Conservation (phyloP, 2,329 filamentous ascomycete genomes). For the Coniella vitis region DNA sequence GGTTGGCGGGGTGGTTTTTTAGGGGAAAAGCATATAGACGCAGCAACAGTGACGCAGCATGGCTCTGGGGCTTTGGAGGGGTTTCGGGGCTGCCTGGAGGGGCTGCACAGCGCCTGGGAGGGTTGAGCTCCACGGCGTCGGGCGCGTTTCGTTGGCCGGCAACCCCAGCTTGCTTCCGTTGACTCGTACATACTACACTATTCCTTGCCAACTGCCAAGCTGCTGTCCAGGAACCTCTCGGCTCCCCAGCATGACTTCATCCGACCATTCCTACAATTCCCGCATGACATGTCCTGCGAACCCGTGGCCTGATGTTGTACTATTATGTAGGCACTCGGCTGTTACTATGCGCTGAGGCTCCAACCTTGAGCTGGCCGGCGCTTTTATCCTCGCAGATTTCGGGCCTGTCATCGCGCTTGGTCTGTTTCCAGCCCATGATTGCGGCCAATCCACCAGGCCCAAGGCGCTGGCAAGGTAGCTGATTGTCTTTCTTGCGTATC, state of each 20-base stretch:
- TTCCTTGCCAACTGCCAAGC: no score
- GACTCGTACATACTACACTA: neutral
- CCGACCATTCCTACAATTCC: conserved; percentile 1
- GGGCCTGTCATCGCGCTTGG: neutral
- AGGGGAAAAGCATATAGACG: neutral
- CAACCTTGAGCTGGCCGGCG: neutral
- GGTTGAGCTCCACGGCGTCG: neutral
- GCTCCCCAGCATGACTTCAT: conserved; percentile 2
- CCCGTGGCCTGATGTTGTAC: conserved; percentile 7
- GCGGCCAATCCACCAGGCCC: neutral
- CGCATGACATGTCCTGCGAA: conserved; percentile 3
- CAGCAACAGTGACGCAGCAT: neutral
- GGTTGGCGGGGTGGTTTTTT: neutral
- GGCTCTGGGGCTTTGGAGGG: neutral
- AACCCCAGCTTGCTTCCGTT: neutral
- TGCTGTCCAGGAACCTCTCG: no score
- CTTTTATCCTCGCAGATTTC: conserved; percentile 2
- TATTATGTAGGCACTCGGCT: neutral
- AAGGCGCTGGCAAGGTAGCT: no score
- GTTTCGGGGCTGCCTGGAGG: neutral
- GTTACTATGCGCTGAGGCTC: neutral
- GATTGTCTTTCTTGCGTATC: no score
- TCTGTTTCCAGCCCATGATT: neutral
- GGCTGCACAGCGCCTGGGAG: neutral
- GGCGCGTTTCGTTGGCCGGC: conserved; percentile 1